A percentile compares a stretch with the other conserved stretches of the same genome.
Evolutionary conservation across 2,329 filamentous ascomycete genomes (phyloP).

Genomic region (Penicillium sumatraense): DNA sequence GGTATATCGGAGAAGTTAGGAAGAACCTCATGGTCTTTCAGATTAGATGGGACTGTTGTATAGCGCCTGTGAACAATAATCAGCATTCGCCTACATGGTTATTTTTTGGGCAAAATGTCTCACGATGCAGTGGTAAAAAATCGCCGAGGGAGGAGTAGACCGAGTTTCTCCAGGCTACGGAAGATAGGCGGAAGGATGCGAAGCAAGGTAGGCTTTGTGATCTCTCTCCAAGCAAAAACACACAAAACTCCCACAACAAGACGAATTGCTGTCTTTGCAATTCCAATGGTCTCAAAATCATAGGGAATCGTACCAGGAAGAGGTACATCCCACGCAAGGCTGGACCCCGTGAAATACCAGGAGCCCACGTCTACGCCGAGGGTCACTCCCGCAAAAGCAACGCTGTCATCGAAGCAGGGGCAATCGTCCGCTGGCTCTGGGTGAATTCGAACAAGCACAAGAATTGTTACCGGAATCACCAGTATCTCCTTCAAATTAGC

Average conservation of each 20-base stretch:
- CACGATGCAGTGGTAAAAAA: constrained; percentile 89
- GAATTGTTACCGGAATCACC: constrained; percentile 67
- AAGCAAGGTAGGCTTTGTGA: constrained; percentile 83
- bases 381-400: constrained; percentile 87
- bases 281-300: constrained; percentile 68
- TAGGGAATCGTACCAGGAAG: constrained; percentile 67
- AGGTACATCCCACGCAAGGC: constrained; percentile 56
- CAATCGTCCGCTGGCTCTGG: constrained; percentile 97
- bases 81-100: constrained; percentile 12
- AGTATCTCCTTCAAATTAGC: constrained; percentile 68
- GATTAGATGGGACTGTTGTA: constrained; percentile 74
- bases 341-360: constrained; percentile 76
- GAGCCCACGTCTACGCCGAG: constrained; percentile 81
- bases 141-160: constrained; percentile 79
- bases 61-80: constrained; percentile 62
- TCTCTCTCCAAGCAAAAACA: constrained; percentile 87
- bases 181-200: constrained; percentile 82
- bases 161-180: constrained; percentile 78
- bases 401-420: constrained; percentile 94
- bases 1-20: constrained; percentile 88
- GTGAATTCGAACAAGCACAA: constrained; percentile 82
- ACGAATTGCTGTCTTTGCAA: constrained; percentile 65
- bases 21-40: constrained; percentile 84
- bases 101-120: constrained; percentile 29
- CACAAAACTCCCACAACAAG: constrained; percentile 79